Percentiles rank a stretch among this genome's conserved stretches.
Conservation (phyloP, 2,329 filamentous ascomycete genomes). For the Samsoniella hepiali region DNA sequence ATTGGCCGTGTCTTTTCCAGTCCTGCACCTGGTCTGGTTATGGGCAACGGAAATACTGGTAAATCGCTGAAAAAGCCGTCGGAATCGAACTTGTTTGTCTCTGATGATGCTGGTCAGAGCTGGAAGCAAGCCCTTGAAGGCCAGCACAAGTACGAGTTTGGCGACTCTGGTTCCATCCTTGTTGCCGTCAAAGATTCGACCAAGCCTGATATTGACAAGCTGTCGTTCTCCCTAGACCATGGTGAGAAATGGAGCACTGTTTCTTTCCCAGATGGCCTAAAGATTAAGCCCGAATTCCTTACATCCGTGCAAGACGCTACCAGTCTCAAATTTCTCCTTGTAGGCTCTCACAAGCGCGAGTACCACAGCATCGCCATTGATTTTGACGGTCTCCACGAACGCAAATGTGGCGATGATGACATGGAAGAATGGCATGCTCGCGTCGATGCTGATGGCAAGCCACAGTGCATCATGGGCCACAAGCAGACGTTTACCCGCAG, state of each 20-base stretch:
- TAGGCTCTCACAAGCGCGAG: slow-evolving; percentile 56
- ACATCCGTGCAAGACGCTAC: slow-evolving; percentile 93
- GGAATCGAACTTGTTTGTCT: slow-evolving; percentile 80
- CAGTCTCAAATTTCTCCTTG: slow-evolving; percentile 82
- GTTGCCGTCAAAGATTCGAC: slow-evolving; percentile 76
- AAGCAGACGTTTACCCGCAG: slow-evolving; percentile 82
- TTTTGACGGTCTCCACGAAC: slow-evolving; percentile 76
- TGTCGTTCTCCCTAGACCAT: slow-evolving; percentile 82
- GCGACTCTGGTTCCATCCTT: slow-evolving; percentile 85
- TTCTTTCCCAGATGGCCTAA: slow-evolving; percentile 63
- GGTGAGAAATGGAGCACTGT: slow-evolving; percentile 77
- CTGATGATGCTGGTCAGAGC: slow-evolving; percentile 82
- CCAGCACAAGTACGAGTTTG: slow-evolving; percentile 94
- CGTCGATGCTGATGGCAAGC: slow-evolving; percentile 72
- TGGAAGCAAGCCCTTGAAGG: slow-evolving; percentile 75
- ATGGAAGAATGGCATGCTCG: slow-evolving; percentile 89
- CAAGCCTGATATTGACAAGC: slow-evolving; percentile 54
- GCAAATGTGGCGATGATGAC: slow-evolving; percentile 72
- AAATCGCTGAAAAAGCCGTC: slow-evolving; percentile 65
- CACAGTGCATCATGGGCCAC: slow-evolving; percentile 93
- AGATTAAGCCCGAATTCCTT: slow-evolving; percentile 68
- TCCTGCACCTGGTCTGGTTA: slow-evolving; percentile 85
- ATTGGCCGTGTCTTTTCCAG: slow-evolving; percentile 88
- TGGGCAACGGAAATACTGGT: slow-evolving; percentile 91
- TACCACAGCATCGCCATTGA: slow-evolving; percentile 73